A percentile compares a stretch with the other conserved stretches of the same genome.
These are phyloP conservation scores for Dendrothele bispora DNA, from an alignment of 768 basidiomycete genomes.

Conservation along the genomic window DNA sequence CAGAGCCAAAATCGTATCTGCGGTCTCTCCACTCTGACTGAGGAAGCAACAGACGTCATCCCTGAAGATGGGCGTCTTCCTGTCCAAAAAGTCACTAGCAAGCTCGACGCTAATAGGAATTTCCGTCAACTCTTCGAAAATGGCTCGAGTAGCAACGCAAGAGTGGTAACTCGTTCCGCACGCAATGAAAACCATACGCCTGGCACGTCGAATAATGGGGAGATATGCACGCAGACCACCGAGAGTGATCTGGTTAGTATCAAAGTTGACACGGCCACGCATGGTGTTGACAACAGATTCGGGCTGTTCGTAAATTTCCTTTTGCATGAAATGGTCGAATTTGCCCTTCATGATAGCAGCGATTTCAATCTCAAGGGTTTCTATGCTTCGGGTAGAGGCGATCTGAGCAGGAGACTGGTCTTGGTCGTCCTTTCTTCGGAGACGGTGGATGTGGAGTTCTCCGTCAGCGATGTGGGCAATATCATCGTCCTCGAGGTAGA, in stretches of 20 bases:
- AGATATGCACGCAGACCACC: constrained; percentile 96
- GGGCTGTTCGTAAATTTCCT: constrained; percentile 99
- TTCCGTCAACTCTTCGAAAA: constrained; percentile 98
- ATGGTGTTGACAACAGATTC: constrained; percentile 99
- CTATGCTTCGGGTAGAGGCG: constrained; percentile 87
- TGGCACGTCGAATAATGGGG: constrained; percentile 91
- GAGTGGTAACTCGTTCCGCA: constrained; percentile 99
- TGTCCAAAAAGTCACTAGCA: constrained; percentile 97
- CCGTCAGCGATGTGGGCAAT: constrained; percentile 97
- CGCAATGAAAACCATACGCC: constrained; percentile 96
- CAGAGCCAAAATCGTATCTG: constrained; percentile 95
- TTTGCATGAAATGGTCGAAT: constrained; percentile 99
- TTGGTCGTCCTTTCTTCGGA: constrained; percentile 84
- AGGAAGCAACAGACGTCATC: constrained; percentile 97
- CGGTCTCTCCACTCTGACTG: constrained; percentile 97
- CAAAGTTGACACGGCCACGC: constrained; percentile 99
- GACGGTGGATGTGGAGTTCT: constrained; percentile 97
- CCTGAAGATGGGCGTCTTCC: constrained; percentile 99
- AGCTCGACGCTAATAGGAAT: constrained; percentile 97
- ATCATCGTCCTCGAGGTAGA: constrained; percentile 98
- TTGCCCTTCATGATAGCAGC: constrained; percentile 99
- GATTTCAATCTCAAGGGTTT: constrained; percentile 96
- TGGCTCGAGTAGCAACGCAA: constrained; percentile 91
- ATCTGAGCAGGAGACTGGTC: constrained; percentile 56
- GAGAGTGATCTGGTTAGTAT: constrained; percentile 85